These are phyloP conservation scores for Diaporthe citriasiana DNA, from an alignment of 2,329 filamentous ascomycete species.

Conservation along the genomic window DNA sequence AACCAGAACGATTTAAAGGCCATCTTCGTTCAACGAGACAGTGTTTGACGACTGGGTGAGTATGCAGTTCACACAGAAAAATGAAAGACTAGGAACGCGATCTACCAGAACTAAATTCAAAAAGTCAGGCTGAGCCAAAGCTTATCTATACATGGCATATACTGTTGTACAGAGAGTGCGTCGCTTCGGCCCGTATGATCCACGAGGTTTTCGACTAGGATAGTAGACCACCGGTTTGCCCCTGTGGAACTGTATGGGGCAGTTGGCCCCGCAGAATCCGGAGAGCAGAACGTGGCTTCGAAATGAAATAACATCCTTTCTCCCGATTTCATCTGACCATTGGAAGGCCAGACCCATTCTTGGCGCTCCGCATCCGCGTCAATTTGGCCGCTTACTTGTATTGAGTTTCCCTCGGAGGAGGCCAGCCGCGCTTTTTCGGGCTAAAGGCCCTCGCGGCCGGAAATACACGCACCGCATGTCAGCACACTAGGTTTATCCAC, in stretches of 20 bases:
- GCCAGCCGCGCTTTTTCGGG: conserved; percentile 34
- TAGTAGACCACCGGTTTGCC: background rate
- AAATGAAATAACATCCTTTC: background rate
- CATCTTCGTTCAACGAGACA: background rate
- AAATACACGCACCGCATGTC: background rate
- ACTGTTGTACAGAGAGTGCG: background rate
- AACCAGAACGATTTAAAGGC: conserved; percentile 1
- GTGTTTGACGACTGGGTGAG: too few species aligned
- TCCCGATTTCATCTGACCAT: conserved; percentile 29
- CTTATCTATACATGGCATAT: conserved; percentile 10
- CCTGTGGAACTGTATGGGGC: background rate
- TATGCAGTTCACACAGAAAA: background rate
- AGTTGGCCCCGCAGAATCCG: conserved; percentile 2
- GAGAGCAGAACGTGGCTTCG: background rate
- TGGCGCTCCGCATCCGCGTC: conserved; percentile 4
- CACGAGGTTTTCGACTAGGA: background rate
- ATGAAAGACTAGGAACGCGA: background rate
- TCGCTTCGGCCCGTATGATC: background rate
- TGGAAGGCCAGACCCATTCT: conserved; percentile 32
- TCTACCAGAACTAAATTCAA: background rate
- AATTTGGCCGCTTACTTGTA: conserved; percentile 13
- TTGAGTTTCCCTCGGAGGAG: conserved; percentile 34
- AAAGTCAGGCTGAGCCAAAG: background rate
- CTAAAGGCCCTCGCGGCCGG: conserved; percentile 30
- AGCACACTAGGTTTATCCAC: background rate